These are phyloP conservation scores for Aspergillus pseudonomiae DNA, from an alignment of 2,329 filamentous ascomycete genomes.

Conservation along the genomic window DNA sequence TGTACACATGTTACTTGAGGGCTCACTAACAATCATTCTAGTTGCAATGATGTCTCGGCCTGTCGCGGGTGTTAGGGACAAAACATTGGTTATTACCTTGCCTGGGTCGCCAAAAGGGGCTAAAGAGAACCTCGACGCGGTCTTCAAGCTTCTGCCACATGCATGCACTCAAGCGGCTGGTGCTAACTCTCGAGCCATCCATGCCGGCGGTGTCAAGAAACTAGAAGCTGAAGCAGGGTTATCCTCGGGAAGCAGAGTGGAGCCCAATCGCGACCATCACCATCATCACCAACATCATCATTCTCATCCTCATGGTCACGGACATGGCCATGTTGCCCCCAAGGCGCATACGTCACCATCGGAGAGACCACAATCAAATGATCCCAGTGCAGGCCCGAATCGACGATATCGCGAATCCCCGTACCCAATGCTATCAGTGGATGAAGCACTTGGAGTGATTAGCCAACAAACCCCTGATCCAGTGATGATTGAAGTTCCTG, in stretches of 20 bases:
- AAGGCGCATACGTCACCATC: constrained; percentile 72
- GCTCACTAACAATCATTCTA: constrained; percentile 43
- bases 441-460: constrained; percentile 76
- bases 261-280: constrained; percentile 37
- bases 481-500: constrained; percentile 58
- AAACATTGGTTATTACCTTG: constrained; percentile 81
- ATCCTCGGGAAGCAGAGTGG: constrained; percentile 21
- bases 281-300: constrained; percentile 58
- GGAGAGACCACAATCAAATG: constrained; percentile 61
- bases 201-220: constrained; percentile 78
- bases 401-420: constrained; percentile 81
- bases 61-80: constrained; percentile 82
- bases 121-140: constrained; percentile 85
- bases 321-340: constrained; percentile 64
- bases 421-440: constrained; percentile 87
- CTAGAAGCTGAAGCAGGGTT: constrained; percentile 83
- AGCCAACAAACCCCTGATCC: constrained; percentile 71
- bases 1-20: constrained; percentile 21
- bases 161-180: constrained; percentile 90
- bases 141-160: constrained; percentile 89
- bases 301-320: constrained; percentile 61
- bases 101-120: constrained; percentile 96
- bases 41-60: constrained; percentile 97
- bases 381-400: constrained; percentile 62
- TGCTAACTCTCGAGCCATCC: constrained; percentile 75